Percentiles rank a stretch among this genome's conserved stretches.
These are phyloP conservation scores for Geranium rotundifolium DNA, from an alignment of 345 rosid genomes.

Conservation along the genomic window DNA sequence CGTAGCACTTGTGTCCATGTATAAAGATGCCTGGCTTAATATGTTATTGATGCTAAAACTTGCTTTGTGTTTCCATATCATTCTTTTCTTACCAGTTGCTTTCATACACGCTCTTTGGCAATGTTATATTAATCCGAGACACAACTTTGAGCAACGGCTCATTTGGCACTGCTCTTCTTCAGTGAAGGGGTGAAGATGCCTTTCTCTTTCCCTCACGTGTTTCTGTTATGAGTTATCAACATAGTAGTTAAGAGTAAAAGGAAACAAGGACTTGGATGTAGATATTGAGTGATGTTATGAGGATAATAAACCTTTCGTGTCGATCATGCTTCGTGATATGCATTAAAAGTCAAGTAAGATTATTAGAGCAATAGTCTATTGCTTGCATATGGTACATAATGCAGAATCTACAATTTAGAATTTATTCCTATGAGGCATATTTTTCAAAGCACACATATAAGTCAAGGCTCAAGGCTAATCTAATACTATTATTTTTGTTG, in stretches of 20 bases:
- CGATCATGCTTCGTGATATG: background rate
- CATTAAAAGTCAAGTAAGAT: background rate
- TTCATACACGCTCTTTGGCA: too few relatives aligned
- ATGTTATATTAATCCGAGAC: too few relatives aligned
- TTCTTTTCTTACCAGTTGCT: too few relatives aligned
- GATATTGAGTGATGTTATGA: too few relatives aligned
- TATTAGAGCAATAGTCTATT: background rate
- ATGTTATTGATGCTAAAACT: background rate
- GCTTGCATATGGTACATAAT: background rate
- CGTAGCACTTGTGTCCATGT: background rate
- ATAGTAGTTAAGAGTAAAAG: too few relatives aligned
- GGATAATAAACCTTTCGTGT: too few relatives aligned
- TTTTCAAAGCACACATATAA: background rate
- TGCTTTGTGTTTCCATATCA: background rate
- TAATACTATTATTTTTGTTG: background rate
- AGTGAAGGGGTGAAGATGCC: too few relatives aligned
- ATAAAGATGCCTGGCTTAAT: background rate
- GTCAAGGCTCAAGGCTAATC: constrained; percentile 3
- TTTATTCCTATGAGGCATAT: background rate
- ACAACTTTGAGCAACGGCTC: too few relatives aligned
- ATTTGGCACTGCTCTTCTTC: too few relatives aligned
- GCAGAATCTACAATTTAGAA: background rate
- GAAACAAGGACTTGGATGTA: too few relatives aligned
- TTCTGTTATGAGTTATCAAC: too few relatives aligned
- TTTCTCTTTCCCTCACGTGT: too few relatives aligned